Conservation (phyloP, 805 yeast genomes). For the Helenozyma baotianmanensis region DNA sequence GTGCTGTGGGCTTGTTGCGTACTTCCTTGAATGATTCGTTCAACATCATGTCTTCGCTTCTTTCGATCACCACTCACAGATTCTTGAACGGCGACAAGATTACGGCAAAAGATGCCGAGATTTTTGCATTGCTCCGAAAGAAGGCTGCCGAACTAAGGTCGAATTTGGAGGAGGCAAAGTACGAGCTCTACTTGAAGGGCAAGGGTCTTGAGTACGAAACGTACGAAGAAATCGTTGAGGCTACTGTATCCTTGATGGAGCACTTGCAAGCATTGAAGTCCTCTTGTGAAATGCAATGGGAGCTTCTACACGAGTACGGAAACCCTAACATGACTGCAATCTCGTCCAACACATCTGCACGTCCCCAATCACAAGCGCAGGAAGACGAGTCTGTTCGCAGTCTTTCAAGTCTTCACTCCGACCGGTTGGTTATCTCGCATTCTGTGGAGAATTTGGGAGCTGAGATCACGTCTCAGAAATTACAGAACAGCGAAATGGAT, state of each 20-base stretch:
- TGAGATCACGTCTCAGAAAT: constrained; percentile 10
- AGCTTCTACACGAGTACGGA: constrained; percentile 35
- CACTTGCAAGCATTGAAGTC: constrained; percentile 64
- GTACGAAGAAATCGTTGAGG: constrained; percentile 44
- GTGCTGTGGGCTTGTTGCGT: constrained; percentile 48
- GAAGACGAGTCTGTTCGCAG: constrained; percentile 18
- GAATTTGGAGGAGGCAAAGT: constrained; percentile 54
- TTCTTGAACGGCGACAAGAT: constrained; percentile 47
- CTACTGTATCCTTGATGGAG: constrained; percentile 48
- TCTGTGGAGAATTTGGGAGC: constrained; percentile 26
- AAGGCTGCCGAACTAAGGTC: constrained; percentile 36
- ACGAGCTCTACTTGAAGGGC: constrained; percentile 54
- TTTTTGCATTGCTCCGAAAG: constrained; percentile 35
- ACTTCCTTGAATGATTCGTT: constrained; percentile 46
- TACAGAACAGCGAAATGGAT: constrained; percentile 13
- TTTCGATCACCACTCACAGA: constrained; percentile 43
- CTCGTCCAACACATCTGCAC: no score
- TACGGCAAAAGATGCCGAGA: constrained; percentile 33
- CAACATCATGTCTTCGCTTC: constrained; percentile 46
- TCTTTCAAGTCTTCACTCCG: constrained; percentile 20
- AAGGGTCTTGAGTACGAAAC: constrained; percentile 48
- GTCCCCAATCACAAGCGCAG: no score
- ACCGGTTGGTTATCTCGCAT: constrained; percentile 17
- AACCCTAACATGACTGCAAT: no score
- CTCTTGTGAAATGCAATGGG: constrained; percentile 65